Percentiles rank a stretch among this genome's conserved stretches.
Conservation (phyloP, 192 early-diverging fungal genomes). For the Geosiphon pyriformis region DNA sequence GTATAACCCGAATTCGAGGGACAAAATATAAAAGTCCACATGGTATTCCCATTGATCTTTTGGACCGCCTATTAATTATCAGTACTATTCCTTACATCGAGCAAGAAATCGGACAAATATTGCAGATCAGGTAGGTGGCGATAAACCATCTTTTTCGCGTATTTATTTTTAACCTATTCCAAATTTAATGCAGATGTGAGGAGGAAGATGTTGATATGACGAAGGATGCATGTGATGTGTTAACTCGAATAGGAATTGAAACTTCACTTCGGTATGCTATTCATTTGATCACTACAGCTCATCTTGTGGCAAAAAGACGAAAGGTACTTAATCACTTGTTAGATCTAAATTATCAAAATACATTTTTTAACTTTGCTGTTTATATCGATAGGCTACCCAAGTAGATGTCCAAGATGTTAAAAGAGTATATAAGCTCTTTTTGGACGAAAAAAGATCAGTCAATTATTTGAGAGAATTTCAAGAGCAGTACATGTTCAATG, state of each 20-base stretch:
- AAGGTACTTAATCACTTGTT: conserved; percentile 44
- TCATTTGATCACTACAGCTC: conserved; percentile 93
- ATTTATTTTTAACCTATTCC: background rate
- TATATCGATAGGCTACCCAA: conserved; percentile 52
- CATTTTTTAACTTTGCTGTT: background rate
- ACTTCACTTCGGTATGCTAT: conserved; percentile 93
- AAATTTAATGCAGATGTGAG: conserved; percentile 46
- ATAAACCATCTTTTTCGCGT: no score
- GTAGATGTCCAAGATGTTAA: conserved; percentile 95
- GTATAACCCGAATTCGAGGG: conserved; percentile 90
- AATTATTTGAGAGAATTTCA: conserved; percentile 93
- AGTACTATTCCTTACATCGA: conserved; percentile 83
- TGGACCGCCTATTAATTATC: conserved; percentile 94
- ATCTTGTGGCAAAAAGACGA: conserved; percentile 85
- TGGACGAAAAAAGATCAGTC: conserved; percentile 95
- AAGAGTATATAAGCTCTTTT: conserved; percentile 89
- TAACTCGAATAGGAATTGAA: conserved; percentile 88
- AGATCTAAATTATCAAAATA: conserved; percentile 19
- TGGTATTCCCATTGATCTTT: conserved; percentile 93
- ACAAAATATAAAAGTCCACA: conserved; percentile 96
- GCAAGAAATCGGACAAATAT: conserved; percentile 81
- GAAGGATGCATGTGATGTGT: conserved; percentile 74
- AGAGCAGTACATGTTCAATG: conserved; percentile 91
- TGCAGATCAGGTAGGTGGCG: conserved; percentile 64
- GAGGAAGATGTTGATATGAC: conserved; percentile 93